phyloP scores from a whole-genome alignment of 345 rosid species.

The Euclidium syriacum region DNA sequence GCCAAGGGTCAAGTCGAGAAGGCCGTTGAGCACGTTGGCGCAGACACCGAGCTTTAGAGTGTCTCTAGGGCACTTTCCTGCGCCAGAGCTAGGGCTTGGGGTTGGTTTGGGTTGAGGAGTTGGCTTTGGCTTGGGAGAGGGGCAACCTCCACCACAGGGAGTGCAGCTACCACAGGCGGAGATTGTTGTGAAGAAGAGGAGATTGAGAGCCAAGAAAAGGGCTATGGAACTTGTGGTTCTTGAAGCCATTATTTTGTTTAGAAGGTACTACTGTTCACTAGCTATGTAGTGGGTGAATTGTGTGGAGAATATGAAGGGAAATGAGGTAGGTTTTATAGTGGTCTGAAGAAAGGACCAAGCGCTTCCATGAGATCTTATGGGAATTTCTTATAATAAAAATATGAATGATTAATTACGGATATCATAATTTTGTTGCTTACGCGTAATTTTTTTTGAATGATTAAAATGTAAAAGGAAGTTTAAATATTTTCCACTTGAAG shows the following conservation, averaged over 20 bases:
- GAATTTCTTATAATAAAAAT: not conserved
- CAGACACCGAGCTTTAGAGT: conserved; percentile 50
- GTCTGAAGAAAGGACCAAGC: conserved; percentile 10
- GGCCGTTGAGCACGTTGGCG: conserved; percentile 42
- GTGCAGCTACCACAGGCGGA: conserved; percentile 32
- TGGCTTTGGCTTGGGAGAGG: conserved; percentile 43
- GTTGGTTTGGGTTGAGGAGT: conserved; percentile 29
- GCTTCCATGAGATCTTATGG: not conserved
- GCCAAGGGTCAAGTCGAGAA: conserved; percentile 46
- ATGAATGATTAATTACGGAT: conserved; percentile 2
- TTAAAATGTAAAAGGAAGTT: not conserved
- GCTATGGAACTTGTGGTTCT: conserved; percentile 25
- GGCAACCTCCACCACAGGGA: conserved; percentile 45
- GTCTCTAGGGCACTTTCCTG: conserved; percentile 41
- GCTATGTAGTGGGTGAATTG: conserved; percentile 11
- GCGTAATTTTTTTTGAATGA: not conserved
- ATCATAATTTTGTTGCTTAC: not conserved
- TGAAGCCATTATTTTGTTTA: conserved; percentile 24
- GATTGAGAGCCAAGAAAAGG: conserved; percentile 26
- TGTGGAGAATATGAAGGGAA: conserved; percentile 20
- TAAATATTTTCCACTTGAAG: not conserved
- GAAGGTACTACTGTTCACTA: conserved; percentile 9
- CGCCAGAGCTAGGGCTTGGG: conserved; percentile 29
- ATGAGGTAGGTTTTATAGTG: conserved; percentile 22
- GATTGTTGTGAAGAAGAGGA: conserved; percentile 28